Evolutionary conservation across 2,329 filamentous ascomycete genomes (phyloP), one percentile per base, ranked within the genome.

Genomic region (Stachybotrys chlorohalonatus): DNA sequence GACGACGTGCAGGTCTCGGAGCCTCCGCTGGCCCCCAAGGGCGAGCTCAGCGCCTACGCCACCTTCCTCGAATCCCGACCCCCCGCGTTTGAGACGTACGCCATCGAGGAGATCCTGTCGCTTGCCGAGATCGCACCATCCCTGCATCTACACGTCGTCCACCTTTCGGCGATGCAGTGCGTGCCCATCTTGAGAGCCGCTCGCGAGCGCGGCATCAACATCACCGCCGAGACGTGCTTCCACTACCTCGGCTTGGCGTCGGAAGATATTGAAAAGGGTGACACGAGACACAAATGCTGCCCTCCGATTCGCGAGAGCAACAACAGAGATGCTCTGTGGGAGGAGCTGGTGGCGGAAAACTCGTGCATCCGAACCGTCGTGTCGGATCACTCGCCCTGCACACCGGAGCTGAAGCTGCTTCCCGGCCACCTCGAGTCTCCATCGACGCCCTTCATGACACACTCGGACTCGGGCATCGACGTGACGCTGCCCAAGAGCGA

Each of bases 341-440:
- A 82, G 7, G 94, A 97, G 71, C 76, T 99, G 8, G 75, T 78
- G 39, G 76, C 78, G 7, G 62, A 74, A 0, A 85, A 92, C 63
- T 90, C 90, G 9, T 90, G 95, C 60, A 92, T 99, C 70, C 82
- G 85, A 66, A 97, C 94, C 1, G 82, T 99, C 32, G 94, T 99
- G 2, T 95, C 89, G 0, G 94, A 97, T 67, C 94, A 99, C 76
- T 95, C 90, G 6, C 94, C 94, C 6, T 97, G 94, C 76, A 97
- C 94, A 4, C 93, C 94, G 0, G 86, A 96, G 66, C 80, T 99
- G 53, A 99, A 99, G 72, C 81, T 95, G 16, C 81, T 96, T 0
- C 92, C 93, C 0, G 70, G 78, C 1, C 81, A 86, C 60, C 77
- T 94, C 11, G 68, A 68, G 48, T 64, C 36, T 17, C 39, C 3